Conservation (phyloP, 352 stramenopile species). For the Elongisporangium prolatum region DNA sequence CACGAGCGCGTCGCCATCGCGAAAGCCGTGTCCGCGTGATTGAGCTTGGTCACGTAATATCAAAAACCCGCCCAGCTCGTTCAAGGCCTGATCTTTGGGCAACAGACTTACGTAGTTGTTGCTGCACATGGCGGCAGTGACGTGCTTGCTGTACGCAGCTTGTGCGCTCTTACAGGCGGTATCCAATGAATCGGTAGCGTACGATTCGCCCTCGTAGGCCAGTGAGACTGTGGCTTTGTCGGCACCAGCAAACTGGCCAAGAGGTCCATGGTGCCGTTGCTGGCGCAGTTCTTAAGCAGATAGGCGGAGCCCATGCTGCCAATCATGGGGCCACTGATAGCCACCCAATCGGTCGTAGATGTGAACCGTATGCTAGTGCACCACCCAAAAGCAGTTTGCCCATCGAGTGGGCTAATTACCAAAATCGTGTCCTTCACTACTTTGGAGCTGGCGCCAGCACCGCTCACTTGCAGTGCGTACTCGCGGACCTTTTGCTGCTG, state of each 20-base stretch:
- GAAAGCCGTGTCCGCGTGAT: slow-evolving; percentile 45
- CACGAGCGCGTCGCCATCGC: slow-evolving; percentile 25
- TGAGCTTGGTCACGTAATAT: slow-evolving; percentile 38
- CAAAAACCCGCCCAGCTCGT: slow-evolving; percentile 11
- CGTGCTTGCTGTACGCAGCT: slow-evolving; percentile 21
- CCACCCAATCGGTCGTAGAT: slow-evolving; percentile 18
- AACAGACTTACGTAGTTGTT: slow-evolving; percentile 23
- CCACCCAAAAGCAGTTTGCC: slow-evolving; percentile 31
- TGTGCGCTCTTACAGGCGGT: slow-evolving; percentile 22
- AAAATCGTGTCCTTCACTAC: slow-evolving; percentile 39
- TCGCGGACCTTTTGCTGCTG: slow-evolving; percentile 37
- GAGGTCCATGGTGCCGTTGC: slow-evolving; percentile 8
- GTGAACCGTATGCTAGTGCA: slow-evolving; percentile 33
- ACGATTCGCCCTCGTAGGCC: slow-evolving; percentile 21
- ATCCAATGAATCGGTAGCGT: slow-evolving; percentile 14
- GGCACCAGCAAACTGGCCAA: slow-evolving; percentile 8
- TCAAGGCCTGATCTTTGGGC: slow-evolving; percentile 17
- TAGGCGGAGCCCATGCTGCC: slow-evolving; percentile 27
- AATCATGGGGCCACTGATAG: slow-evolving; percentile 10
- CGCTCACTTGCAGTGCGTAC: slow-evolving; percentile 14
- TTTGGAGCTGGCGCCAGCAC: slow-evolving; percentile 11
- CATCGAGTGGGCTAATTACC: slow-evolving; percentile 47
- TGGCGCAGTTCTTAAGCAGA: slow-evolving; percentile 13
- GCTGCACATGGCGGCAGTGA: slow-evolving; percentile 33
- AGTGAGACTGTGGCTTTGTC: slow-evolving; percentile 15